Base-by-base conservation (phyloP, 2,329 filamentous ascomycete genomes). In the Neonectria magnoliae region DNA sequence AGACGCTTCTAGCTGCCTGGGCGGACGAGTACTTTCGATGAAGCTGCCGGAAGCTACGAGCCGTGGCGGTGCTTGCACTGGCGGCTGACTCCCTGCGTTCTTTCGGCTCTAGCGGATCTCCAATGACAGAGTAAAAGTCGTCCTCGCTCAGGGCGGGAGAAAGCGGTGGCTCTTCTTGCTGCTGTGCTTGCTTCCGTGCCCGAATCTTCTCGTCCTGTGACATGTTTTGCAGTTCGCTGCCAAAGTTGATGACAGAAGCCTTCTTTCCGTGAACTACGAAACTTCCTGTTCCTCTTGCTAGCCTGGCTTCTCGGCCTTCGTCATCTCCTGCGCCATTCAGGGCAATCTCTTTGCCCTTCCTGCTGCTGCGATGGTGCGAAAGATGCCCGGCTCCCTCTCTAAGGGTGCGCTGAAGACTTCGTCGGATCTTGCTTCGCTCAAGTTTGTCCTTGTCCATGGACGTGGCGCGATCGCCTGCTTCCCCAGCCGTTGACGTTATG, bases 181-280 rank as follows among this genome's bases (percentile, higher is more conserved):
- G 80, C 51, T 83, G 81, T 5, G 81, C 78, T 47, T 82, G 80
- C 69, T 87, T 92, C 59, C 90, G 86, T 53, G 90, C 82, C 62
- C 89, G 87, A 45, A 93, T 81, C 41, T 90, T 88, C 73, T 94
- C 91, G 65, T 95, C 92, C 0, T 89, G 85, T 1, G 90, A 86
- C 79, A 94, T 88, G 64, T 87, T 91, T 73, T 95, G 91, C 82
- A 97, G 90, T 72, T 97, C 95, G n/a, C 90, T 90, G 9, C 94
- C 94, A 76, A 99, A 97, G n/a, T 93, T 97, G 71, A 99, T 93
- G 60, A 99, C 93, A 1, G 94, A 97, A 3, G 96, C 96, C 79
- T 99, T 98, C 83, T 98, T 99, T 65, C 96, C 95, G 75, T 99
- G 96, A 4, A 99, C 90, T 4, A 96, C 97, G 78, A 99, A 99